Evolutionary conservation across 108 stramenopile species (phyloP), one percentile per base, ranked within the genome.

Genomic region (Aureococcus anophagefferens): DNA sequence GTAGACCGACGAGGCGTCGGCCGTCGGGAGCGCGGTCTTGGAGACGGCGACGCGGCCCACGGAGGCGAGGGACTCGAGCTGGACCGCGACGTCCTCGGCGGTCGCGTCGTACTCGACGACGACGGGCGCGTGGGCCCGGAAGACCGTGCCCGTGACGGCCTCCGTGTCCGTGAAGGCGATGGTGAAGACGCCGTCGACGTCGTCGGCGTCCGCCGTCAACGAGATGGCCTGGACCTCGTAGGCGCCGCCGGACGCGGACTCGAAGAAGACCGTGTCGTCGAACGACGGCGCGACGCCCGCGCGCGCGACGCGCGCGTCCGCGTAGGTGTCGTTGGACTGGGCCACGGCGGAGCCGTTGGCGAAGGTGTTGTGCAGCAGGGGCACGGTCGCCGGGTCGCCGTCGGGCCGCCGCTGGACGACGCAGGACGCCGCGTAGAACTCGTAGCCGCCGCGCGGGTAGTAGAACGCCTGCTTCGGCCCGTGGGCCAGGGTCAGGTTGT

Each of bases 1-100:
- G 45, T 66, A 73, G 4, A 34, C 63, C 21, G 51, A 1, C 21
- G 21, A 1, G 21, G 4, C 25, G 3, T 59, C 51, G 21, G 13
- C 14, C 33, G 11, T 68, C 18, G 64, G 30, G 21, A 36, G 65
- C 3, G 62, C 30, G 5, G 31, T 18, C n/a, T 21, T 29, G 0
- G 72, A 40, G 5, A 84, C 81, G 17, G 16, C 45, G 16, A 86
- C 81, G 36, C 75, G 68, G 33, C 83, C 83, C 37, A 86, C 46
- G 34, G 72, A 63, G 18, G 80, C 21, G 29, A 81, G 66, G 7
- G 75, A 68, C 67, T 84, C 74, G 32, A 86, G 66, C 72, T 81
- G 79, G 17, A 76, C 71, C 35, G 62, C 62, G 44, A 86, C 68
- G 63, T 86, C 85, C 21, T 75, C 81, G 30, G 65, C 76, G 33